These are phyloP conservation scores for Orbilia blumenaviensis DNA, from an alignment of 2,329 filamentous ascomycete species.

Conservation along the genomic window DNA sequence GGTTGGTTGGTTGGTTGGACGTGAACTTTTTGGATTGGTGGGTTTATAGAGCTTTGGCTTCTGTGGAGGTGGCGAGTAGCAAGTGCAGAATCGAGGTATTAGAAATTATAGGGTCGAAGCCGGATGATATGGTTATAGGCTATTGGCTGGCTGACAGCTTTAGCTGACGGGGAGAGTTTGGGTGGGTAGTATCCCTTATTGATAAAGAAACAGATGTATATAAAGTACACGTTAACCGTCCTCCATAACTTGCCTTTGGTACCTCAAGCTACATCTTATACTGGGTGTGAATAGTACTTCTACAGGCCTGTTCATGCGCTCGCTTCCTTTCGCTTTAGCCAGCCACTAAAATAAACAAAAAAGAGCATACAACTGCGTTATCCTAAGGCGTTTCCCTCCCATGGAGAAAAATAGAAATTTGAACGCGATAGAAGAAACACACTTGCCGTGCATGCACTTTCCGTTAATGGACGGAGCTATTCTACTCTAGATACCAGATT, in stretches of 20 bases:
- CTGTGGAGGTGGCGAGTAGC: constrained; percentile 1
- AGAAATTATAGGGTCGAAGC: background rate
- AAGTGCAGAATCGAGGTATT: constrained; percentile 5
- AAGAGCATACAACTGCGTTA: background rate
- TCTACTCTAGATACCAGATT: constrained; percentile 31
- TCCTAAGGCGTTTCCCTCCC: constrained; percentile 6
- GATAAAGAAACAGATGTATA: background rate
- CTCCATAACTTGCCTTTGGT: background rate
- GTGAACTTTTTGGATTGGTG: background rate
- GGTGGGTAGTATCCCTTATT: background rate
- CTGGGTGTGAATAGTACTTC: background rate
- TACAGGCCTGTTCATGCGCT: background rate
- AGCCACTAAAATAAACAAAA: constrained; percentile 36
- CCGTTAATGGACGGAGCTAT: constrained; percentile 18
- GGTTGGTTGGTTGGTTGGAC: background rate
- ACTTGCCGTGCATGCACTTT: background rate
- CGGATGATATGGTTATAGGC: background rate
- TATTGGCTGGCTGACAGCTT: background rate
- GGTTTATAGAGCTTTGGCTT: background rate
- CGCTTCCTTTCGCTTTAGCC: constrained; percentile 8
- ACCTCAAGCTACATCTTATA: constrained; percentile 15
- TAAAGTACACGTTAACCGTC: constrained; percentile 1
- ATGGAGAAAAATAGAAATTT: background rate
- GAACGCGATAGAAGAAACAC: constrained; percentile 17
- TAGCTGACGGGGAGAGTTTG: background rate